Conservation (phyloP, 1,284 basidiomycete genomes). For the Ceratobasidium sp. region DNA sequence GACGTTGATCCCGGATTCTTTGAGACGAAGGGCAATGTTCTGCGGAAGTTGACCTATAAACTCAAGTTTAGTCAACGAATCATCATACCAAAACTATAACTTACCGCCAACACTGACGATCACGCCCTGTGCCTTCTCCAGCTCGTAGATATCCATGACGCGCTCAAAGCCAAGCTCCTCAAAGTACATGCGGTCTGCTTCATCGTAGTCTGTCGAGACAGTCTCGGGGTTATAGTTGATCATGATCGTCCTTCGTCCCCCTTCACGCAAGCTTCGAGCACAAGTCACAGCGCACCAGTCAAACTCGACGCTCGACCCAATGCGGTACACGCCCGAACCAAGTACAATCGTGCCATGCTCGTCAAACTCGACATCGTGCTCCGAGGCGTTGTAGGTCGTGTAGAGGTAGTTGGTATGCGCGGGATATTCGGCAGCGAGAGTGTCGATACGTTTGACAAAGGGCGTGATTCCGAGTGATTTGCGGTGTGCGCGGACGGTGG, state of each 20-base stretch:
- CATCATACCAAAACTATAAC: slow-evolving; percentile 51
- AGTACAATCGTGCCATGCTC: slow-evolving; percentile 99
- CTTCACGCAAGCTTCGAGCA: slow-evolving; percentile 88
- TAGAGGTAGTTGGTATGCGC: slow-evolving; percentile 99
- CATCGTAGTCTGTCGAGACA: slow-evolving; percentile 99
- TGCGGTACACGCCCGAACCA: slow-evolving; percentile 98
- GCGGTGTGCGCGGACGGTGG: slow-evolving; percentile 83
- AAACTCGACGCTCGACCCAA: slow-evolving; percentile 98
- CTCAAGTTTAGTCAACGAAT: slow-evolving; percentile 18
- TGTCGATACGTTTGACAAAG: slow-evolving; percentile 99
- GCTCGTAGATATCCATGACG: slow-evolving; percentile 99
- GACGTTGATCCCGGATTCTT: slow-evolving; percentile 91
- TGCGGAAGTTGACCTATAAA: slow-evolving; percentile 89
- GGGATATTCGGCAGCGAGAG: slow-evolving; percentile 98
- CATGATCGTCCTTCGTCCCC: slow-evolving; percentile 98
- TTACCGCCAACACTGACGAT: slow-evolving; percentile 96
- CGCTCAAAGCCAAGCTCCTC: slow-evolving; percentile 98
- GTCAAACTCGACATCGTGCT: slow-evolving; percentile 96
- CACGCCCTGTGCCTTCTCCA: slow-evolving; percentile 92
- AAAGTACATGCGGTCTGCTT: slow-evolving; percentile 98
- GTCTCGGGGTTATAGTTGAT: slow-evolving; percentile 99
- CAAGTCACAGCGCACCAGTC: slow-evolving; percentile 99
- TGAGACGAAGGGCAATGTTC: slow-evolving; percentile 97
- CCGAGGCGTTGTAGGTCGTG: slow-evolving; percentile 98
- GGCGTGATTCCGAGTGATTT: slow-evolving; percentile 92